Conservation (phyloP, 805 yeast genomes). For the Jamesozyma rosinii region DNA sequence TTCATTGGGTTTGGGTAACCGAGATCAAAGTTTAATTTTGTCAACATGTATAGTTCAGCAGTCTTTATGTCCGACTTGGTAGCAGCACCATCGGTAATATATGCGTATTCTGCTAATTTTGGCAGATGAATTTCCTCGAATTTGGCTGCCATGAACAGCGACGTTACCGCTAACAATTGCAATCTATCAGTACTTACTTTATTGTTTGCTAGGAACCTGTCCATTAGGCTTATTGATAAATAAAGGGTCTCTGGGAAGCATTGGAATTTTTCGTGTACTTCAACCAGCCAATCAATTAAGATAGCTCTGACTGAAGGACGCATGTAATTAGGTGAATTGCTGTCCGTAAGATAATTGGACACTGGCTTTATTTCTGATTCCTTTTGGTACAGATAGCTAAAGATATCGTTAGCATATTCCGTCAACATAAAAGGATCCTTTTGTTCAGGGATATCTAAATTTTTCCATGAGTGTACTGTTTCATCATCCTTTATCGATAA, state of each 20-base stretch:
- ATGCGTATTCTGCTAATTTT: constrained; percentile 73
- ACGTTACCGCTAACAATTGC: constrained; percentile 78
- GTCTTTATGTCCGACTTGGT: constrained; percentile 70
- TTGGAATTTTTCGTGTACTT: constrained; percentile 76
- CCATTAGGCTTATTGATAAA: constrained; percentile 78
- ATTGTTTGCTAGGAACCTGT: constrained; percentile 70
- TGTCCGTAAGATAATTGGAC: constrained; percentile 46
- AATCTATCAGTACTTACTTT: constrained; percentile 67
- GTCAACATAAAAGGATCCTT: constrained; percentile 82
- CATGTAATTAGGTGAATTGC: constrained; percentile 48
- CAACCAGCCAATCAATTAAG: constrained; percentile 88
- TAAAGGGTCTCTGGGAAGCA: constrained; percentile 79
- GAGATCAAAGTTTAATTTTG: constrained; percentile 62
- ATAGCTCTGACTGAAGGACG: constrained; percentile 80
- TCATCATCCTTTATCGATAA: background rate
- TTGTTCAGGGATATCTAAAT: constrained; percentile 57
- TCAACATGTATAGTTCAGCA: constrained; percentile 73
- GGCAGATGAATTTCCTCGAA: constrained; percentile 89
- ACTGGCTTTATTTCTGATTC: constrained; percentile 65
- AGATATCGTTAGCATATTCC: constrained; percentile 83
- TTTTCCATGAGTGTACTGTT: constrained; percentile 28
- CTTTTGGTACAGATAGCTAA: constrained; percentile 58
- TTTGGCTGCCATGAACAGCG: constrained; percentile 83
- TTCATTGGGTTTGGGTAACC: constrained; percentile 86
- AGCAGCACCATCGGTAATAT: constrained; percentile 79